These are phyloP conservation scores for Pythium angustatum DNA, from an alignment of 352 stramenopile genomes.

Conservation along the genomic window DNA sequence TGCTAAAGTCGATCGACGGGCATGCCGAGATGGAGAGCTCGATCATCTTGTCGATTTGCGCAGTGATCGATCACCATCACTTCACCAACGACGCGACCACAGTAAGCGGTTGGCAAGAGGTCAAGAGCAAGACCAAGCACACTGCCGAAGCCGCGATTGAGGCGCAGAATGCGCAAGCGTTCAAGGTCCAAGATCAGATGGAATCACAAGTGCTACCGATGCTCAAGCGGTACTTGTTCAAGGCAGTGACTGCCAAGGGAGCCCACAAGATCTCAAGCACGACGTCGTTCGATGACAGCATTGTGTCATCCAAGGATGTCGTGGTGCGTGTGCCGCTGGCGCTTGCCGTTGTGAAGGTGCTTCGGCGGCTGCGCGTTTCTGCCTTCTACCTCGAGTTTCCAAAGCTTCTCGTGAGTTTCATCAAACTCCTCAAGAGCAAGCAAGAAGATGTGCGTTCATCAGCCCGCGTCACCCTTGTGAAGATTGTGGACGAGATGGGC, in stretches of 20 bases:
- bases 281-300: slow-evolving; percentile 51
- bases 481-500: slow-evolving; percentile 92
- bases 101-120: slow-evolving; percentile 24
- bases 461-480: slow-evolving; percentile 92
- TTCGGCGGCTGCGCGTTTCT: slow-evolving; percentile 88
- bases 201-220: slow-evolving; percentile 81
- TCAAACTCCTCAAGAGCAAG: slow-evolving; percentile 88
- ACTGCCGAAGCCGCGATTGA: slow-evolving; percentile 24
- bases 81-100: slow-evolving; percentile 64
- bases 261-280: slow-evolving; percentile 34
- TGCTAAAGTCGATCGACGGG: slow-evolving; percentile 91
- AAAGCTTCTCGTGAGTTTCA: slow-evolving; percentile 92
- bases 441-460: slow-evolving; percentile 92
- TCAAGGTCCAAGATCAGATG: slow-evolving; percentile 82
- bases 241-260: slow-evolving; percentile 85
- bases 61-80: slow-evolving; percentile 96
- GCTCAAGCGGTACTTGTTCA: slow-evolving; percentile 85
- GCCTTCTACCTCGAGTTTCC: slow-evolving; percentile 94
- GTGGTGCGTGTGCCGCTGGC: slow-evolving; percentile 92
- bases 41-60: slow-evolving; percentile 91
- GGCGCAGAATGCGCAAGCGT: slow-evolving; percentile 26
- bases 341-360: slow-evolving; percentile 96
- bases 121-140: slow-evolving; percentile 14
- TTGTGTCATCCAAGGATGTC: slow-evolving; percentile 48
- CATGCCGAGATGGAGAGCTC: slow-evolving; percentile 92